Percentiles rank a stretch among this genome's conserved stretches.
Conservation (phyloP, 164 flowering plant species). For the Buxus sempervirens region DNA sequence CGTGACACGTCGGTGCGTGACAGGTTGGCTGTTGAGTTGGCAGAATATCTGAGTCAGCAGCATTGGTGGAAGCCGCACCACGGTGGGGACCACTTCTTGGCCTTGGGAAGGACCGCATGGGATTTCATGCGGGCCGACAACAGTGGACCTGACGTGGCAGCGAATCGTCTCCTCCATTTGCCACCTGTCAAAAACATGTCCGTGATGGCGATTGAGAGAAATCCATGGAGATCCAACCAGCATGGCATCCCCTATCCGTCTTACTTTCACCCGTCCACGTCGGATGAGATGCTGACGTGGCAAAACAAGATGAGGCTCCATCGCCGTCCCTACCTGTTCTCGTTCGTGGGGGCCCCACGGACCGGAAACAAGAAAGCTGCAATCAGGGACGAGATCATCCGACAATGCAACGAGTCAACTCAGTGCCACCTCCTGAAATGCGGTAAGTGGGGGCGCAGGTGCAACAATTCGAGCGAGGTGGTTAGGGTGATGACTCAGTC, state of each 20-base stretch:
- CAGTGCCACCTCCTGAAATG: not conserved
- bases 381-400: not conserved
- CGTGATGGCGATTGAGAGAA: not conserved
- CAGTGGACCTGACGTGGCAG: not conserved
- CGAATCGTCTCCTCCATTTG: not conserved
- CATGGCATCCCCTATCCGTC: constrained; percentile 1
- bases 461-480: not conserved
- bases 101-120: constrained; percentile 15
- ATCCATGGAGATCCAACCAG: not conserved
- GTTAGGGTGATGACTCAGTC: not conserved
- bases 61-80: constrained; percentile 21
- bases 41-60: constrained; percentile 5
- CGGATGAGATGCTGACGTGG: not conserved
- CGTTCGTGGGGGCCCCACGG: constrained; percentile 1
- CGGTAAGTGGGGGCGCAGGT: not conserved
- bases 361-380: not conserved
- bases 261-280: constrained; percentile 2
- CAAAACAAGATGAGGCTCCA: not conserved
- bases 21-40: not conserved
- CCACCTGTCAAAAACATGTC: not conserved
- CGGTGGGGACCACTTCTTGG: constrained; percentile 28
- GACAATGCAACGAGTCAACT: not conserved
- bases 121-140: constrained; percentile 9
- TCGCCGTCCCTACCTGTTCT: not conserved
- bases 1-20: constrained; percentile 15